Base-by-base conservation (phyloP, 2,329 filamentous ascomycete species). In the Exophiala sideris region DNA sequence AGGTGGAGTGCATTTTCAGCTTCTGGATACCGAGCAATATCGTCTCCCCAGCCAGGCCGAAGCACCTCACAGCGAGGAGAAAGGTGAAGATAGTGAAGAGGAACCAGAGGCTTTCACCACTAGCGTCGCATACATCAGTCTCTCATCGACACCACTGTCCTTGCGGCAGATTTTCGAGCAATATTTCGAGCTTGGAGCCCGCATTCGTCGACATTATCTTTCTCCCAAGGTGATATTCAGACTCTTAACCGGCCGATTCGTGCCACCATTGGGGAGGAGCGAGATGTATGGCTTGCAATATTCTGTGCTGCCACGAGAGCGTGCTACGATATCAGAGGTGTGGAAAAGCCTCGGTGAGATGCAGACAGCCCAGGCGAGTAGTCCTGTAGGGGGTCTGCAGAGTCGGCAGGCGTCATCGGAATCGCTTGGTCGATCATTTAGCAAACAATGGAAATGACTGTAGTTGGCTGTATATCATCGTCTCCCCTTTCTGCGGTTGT, bases 281-380 rank as follows among this genome's bases (percentile, higher is more conserved):
- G 95, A 94, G 67, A 78, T 99, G 47, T 99, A 99, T 73, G 95
- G 90, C 63, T 77, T 99, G 65, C 94, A 99, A 73, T 99, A 99
- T 72, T 95, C 90, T 74, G 97, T 97, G 90, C 79, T 99, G 38
- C 95, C 95, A 0, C 87, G 89, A 6, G 82, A 82, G 50, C 78
- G 95, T 41, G 87, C 89, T 0, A 85, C 86, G 2, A 87, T 97
- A 53, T 78, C 82, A 64, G 91, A 96, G 67, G 86, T 97, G 69
- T 99, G 95, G 94, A 77, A 80, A 40, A 80, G 82, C 36, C 73
- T 94, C 51, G 87, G 81, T 61, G 73, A 81, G 47, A 52, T n/a
- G 14, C 35, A 46, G 7, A 11, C 38, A 11, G 32, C 24, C 4
- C 36, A 20, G n/a, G 20, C 45, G 3, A 45, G 24, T 9, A 11